Base-by-base conservation (phyloP, 257 asterid species). In the Primulina tabacum region DNA sequence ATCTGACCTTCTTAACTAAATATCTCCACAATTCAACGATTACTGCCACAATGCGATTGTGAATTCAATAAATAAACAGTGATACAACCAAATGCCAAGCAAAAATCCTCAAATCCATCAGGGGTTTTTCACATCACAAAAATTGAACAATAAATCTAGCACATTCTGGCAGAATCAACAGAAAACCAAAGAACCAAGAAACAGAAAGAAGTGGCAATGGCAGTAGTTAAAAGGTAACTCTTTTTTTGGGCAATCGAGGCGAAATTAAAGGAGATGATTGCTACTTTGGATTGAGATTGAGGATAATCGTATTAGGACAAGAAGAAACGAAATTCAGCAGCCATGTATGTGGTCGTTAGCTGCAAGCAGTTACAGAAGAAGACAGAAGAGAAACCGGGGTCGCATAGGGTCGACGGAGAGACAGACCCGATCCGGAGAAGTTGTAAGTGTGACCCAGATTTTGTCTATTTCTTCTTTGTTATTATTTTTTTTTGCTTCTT, bases 381-480 rank as follows among this genome's bases (percentile, higher is more conserved):
- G 35, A 33, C 2, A 77, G 72, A 64, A 75, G 70, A 9, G 10
- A 62, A 32, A 59, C 71, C 65, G 60, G 67, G 68, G 68, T 77
- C 82, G 77, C 85, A 75, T 47, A 20, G 56, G 53, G 56, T 5
- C 56, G 18, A 47, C 6, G 4, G 20, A 21, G 56, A 74, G 80
- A 60, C 73, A 68, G 63, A 60, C 50, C 81, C 81, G 79, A 80
- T 79, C 81, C 84, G 84, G 69, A 26, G 0, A 62, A 35, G 60
- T 72, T 56, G 70, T 14, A 20, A 16, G 20, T 47, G 56, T 14
- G 77, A 75, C 80, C 77, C 82, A 73, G 57, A 21, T 52, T 5
- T 74, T 71, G 79, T 75, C 78, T 66, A 69, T 79, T 68, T 21
- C 43, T 29, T 57, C 50, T n/a, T n/a, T 53, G 20, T 60, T 69